These are phyloP conservation scores for Zopfochytrium polystomum DNA, from an alignment of 371 early-diverging fungal genomes.

Conservation along the genomic window DNA sequence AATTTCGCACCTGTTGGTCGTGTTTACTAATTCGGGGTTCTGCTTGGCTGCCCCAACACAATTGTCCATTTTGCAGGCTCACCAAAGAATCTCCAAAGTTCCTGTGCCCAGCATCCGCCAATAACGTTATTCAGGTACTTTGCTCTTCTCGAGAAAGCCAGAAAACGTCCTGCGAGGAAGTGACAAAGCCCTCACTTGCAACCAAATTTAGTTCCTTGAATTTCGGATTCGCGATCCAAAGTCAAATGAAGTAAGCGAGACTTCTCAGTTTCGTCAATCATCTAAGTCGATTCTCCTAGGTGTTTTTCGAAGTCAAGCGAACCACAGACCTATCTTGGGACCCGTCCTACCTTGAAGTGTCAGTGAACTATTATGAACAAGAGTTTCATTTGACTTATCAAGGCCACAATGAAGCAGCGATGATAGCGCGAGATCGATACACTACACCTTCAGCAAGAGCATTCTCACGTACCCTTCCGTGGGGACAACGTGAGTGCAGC, in stretches of 20 bases:
- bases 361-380: neutral
- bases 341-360: neutral
- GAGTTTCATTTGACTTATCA: neutral
- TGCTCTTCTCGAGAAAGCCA: no score
- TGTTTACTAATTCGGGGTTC: no score
- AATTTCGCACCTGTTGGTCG: no score
- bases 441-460: constrained; percentile 38
- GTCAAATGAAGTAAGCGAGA: constrained; percentile 23
- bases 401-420: neutral
- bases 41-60: no score
- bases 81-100: no score
- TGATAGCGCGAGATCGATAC: constrained; percentile 19
- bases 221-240: constrained; percentile 36
- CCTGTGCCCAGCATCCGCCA: no score
- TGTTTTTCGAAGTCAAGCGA: constrained; percentile 39
- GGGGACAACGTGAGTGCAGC: constrained; percentile 36
- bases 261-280: neutral
- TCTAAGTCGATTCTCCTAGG: constrained; percentile 12
- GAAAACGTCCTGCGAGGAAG: no score
- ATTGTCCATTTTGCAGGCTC: no score
- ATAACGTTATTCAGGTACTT: no score
- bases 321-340: constrained; percentile 12
- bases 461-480: constrained; percentile 31
- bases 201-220: constrained; percentile 31
- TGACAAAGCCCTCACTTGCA: no score